A percentile compares a stretch with the other conserved stretches of the same genome.
phyloP scores from a whole-genome alignment of 257 asterid species.

The Nicotiana paniculata region DNA sequence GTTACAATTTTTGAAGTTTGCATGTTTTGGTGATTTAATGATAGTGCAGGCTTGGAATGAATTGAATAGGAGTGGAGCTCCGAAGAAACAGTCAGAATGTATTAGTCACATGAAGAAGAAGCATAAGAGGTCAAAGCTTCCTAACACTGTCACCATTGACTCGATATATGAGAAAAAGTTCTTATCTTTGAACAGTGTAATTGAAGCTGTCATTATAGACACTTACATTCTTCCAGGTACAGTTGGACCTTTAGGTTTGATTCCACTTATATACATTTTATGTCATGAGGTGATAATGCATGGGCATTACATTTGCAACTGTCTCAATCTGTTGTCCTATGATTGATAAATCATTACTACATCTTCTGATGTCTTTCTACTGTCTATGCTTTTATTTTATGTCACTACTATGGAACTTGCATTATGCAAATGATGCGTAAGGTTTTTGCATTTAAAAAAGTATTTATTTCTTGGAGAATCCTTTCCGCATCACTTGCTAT shows the following conservation, averaged over 20 bases:
- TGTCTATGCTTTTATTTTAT: background rate
- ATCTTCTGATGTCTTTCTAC: background rate
- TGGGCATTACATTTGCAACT: background rate
- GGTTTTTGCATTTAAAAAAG: background rate
- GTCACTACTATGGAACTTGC: background rate
- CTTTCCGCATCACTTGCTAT: background rate
- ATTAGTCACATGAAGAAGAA: slow-evolving; percentile 54
- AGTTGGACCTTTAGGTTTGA: background rate
- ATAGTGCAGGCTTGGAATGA: slow-evolving; percentile 80
- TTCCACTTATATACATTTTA: background rate
- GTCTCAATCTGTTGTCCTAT: background rate
- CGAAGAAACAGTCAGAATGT: slow-evolving; percentile 59
- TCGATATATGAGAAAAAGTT: slow-evolving; percentile 80
- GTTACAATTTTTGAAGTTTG: background rate
- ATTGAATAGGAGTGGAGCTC: slow-evolving; percentile 69
- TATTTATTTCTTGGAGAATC: background rate
- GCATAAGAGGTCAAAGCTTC: slow-evolving; percentile 65
- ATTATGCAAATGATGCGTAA: background rate
- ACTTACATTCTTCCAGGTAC: slow-evolving; percentile 80
- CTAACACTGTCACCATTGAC: slow-evolving; percentile 65
- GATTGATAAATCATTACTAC: background rate
- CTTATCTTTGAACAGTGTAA: slow-evolving; percentile 65
- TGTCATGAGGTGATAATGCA: background rate
- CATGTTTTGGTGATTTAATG: background rate
- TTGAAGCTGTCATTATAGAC: slow-evolving; percentile 81